phyloP scores from a whole-genome alignment of 2,329 filamentous ascomycete species.

The Xylariales sp. region DNA sequence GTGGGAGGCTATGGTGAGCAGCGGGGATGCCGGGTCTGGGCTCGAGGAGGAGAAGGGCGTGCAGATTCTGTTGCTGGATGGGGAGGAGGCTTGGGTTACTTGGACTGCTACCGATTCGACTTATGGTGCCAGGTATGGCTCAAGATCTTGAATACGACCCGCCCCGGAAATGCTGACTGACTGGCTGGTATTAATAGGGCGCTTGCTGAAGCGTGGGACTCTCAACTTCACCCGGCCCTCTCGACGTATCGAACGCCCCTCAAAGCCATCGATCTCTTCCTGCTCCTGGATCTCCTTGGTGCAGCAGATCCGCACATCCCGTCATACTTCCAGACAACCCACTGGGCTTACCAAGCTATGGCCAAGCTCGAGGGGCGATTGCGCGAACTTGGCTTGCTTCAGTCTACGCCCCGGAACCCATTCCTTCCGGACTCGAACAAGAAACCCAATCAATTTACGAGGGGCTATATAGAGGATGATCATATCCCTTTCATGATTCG shows the following conservation, averaged over 20 bases:
- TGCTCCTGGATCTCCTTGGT: slow-evolving; percentile 88
- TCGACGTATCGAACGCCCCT: slow-evolving; percentile 73
- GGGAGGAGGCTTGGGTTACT: slow-evolving; percentile 81
- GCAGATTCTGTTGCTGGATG: slow-evolving; percentile 86
- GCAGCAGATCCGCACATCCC: slow-evolving; percentile 63
- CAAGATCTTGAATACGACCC: not conserved
- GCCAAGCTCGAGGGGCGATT: slow-evolving; percentile 70
- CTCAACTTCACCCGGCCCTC: slow-evolving; percentile 59
- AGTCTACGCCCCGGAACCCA: slow-evolving; percentile 34
- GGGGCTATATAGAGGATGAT: slow-evolving; percentile 69
- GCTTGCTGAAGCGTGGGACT: slow-evolving; percentile 78
- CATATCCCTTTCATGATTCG: slow-evolving; percentile 85
- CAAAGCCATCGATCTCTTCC: slow-evolving; percentile 77
- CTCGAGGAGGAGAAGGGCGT: slow-evolving; percentile 76
- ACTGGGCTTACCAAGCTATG: slow-evolving; percentile 86
- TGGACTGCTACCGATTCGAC: slow-evolving; percentile 83
- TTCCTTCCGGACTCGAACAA: slow-evolving; percentile 67
- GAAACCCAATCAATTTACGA: slow-evolving; percentile 39
- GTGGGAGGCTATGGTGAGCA: slow-evolving; percentile 68
- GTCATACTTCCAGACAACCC: slow-evolving; percentile 83
- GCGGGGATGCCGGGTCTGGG: slow-evolving; percentile 45
- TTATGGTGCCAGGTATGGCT: slow-evolving; percentile 73
- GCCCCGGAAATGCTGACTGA: not conserved
- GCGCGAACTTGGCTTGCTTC: slow-evolving; percentile 57
- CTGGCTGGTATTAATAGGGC: slow-evolving; percentile 38